These are phyloP conservation scores for Xerophyta viscosa DNA, from an alignment of 106 monocot species.

Conservation along the genomic window DNA sequence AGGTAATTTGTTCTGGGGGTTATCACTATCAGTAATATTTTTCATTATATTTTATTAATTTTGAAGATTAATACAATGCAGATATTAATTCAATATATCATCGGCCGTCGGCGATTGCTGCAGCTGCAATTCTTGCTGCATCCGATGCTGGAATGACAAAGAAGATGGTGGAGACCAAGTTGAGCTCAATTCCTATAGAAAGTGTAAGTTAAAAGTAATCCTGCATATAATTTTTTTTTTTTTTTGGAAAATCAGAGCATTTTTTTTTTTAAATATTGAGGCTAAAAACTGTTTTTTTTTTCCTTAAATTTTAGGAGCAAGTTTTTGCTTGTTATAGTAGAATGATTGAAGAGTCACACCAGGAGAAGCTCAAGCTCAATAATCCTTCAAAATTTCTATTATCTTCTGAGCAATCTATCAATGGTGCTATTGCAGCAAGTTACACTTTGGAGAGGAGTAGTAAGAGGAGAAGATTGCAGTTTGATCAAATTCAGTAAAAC, in stretches of 20 bases:
- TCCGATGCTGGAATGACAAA: conserved; percentile 29
- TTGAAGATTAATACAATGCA: conserved; percentile 24
- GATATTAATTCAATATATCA: conserved; percentile 46
- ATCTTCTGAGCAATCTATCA: conserved; percentile 6
- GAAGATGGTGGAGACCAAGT: conserved; percentile 34
- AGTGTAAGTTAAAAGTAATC: conserved; percentile 33
- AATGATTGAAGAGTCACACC: conserved; percentile 53
- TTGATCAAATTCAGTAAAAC: conserved; percentile 4
- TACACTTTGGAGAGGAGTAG: no score
- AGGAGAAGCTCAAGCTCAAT: conserved; percentile 8
- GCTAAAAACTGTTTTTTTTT: background rate
- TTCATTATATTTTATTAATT: no score
- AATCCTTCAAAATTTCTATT: conserved; percentile 16
- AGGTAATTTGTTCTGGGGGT: no score
- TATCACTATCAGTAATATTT: no score
- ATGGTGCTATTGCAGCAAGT: conserved; percentile 7
- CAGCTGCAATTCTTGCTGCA: conserved; percentile 54
- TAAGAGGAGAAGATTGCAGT: conserved; percentile 48
- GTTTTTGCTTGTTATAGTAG: conserved; percentile 41
- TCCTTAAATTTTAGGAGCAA: background rate
- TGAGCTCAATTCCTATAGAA: conserved; percentile 29
- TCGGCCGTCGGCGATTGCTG: conserved; percentile 52
- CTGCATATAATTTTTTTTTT: no score
- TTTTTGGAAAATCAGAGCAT: no score
- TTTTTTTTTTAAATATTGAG: background rate